phyloP scores from a whole-genome alignment of 768 basidiomycete species.

The Lentinus tigrinus region DNA sequence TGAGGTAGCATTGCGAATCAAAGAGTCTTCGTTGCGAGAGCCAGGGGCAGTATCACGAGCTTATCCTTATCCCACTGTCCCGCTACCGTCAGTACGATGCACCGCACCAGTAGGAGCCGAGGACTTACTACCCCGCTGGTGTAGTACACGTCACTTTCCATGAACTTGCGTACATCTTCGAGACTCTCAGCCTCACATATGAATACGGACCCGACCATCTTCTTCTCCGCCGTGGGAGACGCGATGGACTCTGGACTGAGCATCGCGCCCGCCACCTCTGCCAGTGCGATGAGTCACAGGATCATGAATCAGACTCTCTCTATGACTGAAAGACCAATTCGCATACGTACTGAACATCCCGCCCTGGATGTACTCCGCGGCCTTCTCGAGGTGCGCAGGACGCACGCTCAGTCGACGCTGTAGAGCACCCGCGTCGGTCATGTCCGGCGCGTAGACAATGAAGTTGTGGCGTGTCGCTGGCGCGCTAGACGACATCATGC shows the following conservation, averaged over 20 bases:
- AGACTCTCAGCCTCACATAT: slow-evolving; percentile 54
- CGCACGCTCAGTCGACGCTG: slow-evolving; percentile 58
- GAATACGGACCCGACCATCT: slow-evolving; percentile 60
- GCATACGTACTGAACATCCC: slow-evolving; percentile 53
- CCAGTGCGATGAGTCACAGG: neutral
- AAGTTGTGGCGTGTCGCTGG: slow-evolving; percentile 33
- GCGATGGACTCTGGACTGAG: slow-evolving; percentile 57
- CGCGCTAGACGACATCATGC: neutral
- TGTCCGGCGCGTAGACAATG: slow-evolving; percentile 68
- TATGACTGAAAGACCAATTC: neutral
- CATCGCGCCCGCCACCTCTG: slow-evolving; percentile 59
- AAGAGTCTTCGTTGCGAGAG: slow-evolving; percentile 30
- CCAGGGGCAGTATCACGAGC: slow-evolving; percentile 46
- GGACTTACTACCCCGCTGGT: slow-evolving; percentile 40
- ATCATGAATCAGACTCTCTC: neutral
- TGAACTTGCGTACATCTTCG: slow-evolving; percentile 40
- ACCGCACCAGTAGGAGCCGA: neutral
- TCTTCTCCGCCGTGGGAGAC: slow-evolving; percentile 45
- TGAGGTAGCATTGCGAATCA: too few species aligned
- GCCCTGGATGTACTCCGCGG: slow-evolving; percentile 38
- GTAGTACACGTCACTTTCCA: slow-evolving; percentile 46
- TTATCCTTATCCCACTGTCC: slow-evolving; percentile 59
- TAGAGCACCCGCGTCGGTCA: slow-evolving; percentile 55
- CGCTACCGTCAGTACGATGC: neutral
- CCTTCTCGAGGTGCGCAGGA: slow-evolving; percentile 46